A percentile compares a stretch with the other conserved stretches of the same genome.
These are phyloP conservation scores for Letharia lupina DNA, from an alignment of 495 filamentous ascomycete species.

Conservation along the genomic window DNA sequence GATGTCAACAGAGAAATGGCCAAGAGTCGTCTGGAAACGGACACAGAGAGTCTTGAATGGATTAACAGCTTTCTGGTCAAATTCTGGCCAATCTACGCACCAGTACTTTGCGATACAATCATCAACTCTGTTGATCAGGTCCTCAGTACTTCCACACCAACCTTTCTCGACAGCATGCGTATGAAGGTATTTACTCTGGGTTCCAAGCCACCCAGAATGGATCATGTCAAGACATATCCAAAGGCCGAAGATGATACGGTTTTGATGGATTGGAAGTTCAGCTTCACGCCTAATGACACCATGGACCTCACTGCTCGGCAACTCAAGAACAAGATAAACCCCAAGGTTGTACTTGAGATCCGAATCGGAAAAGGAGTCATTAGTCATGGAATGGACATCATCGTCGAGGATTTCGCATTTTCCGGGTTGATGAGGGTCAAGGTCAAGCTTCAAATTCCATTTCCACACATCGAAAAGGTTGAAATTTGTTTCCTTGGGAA, in stretches of 20 bases:
- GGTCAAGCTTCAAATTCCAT: slow-evolving; percentile 90
- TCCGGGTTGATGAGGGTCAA: slow-evolving; percentile 92
- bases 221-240: slow-evolving; percentile 96
- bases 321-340: slow-evolving; percentile 89
- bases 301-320: slow-evolving; percentile 86
- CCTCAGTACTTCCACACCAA: slow-evolving; percentile 78
- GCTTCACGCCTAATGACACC: slow-evolving; percentile 92
- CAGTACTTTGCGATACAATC: slow-evolving; percentile 83
- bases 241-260: slow-evolving; percentile 92
- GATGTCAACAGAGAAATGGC: slow-evolving; percentile 90
- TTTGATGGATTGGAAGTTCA: slow-evolving; percentile 99
- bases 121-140: slow-evolving; percentile 93
- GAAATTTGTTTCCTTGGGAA: slow-evolving; percentile 79
- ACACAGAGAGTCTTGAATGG: slow-evolving; percentile 93
- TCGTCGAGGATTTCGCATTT: slow-evolving; percentile 96
- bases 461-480: slow-evolving; percentile 87
- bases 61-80: slow-evolving; percentile 98
- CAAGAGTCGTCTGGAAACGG: slow-evolving; percentile 80
- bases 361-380: slow-evolving; percentile 88
- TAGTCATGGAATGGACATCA: slow-evolving; percentile 92
- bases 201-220: slow-evolving; percentile 88
- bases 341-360: slow-evolving; percentile 90
- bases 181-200: slow-evolving; percentile 88
- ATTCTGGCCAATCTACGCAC: slow-evolving; percentile 98
- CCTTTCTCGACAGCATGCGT: slow-evolving; percentile 86